Evolutionary conservation across 129 eudicot genomes (phyloP).

Genomic region (Escallonia rubra): DNA sequence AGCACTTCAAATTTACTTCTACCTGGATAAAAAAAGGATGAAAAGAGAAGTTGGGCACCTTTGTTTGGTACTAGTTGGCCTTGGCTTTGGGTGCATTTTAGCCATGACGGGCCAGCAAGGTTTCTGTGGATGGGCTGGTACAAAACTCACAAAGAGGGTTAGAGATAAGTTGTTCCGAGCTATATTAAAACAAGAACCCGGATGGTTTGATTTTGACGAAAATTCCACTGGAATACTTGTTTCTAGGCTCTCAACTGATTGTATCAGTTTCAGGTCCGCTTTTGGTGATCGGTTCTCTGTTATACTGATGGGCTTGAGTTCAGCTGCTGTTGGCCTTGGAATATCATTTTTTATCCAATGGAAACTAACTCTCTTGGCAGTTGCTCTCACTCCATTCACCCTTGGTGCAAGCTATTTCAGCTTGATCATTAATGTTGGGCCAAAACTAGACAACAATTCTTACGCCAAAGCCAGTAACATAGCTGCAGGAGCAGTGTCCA

Average conservation of each 20-base stretch:
- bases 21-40: constrained; percentile 23
- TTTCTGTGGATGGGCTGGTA: constrained; percentile 86
- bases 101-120: constrained; percentile 86
- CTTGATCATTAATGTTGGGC: constrained; percentile 67
- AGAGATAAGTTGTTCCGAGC: constrained; percentile 43
- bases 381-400: constrained; percentile 65
- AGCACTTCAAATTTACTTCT: constrained; percentile 61
- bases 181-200: constrained; percentile 76
- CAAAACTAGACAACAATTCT: constrained; percentile 57
- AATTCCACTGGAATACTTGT: constrained; percentile 73
- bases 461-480: constrained; percentile 69
- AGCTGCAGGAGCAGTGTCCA: constrained; percentile 78
- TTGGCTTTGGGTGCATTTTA: constrained; percentile 56
- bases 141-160: constrained; percentile 66
- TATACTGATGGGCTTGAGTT: constrained; percentile 70
- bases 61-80: constrained; percentile 56
- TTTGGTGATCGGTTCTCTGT: constrained; percentile 71
- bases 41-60: constrained; percentile 50
- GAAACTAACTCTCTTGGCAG: constrained; percentile 56
- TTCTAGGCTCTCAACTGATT: constrained; percentile 57
- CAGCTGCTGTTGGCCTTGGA: constrained; percentile 78
- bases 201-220: constrained; percentile 68
- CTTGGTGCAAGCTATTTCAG: constrained; percentile 86
- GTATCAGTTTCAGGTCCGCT: constrained; percentile 60
- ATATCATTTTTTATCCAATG: constrained; percentile 52